Base-by-base conservation (phyloP, 2,329 filamentous ascomycete species). In the Chaetomiaceae sp. region DNA sequence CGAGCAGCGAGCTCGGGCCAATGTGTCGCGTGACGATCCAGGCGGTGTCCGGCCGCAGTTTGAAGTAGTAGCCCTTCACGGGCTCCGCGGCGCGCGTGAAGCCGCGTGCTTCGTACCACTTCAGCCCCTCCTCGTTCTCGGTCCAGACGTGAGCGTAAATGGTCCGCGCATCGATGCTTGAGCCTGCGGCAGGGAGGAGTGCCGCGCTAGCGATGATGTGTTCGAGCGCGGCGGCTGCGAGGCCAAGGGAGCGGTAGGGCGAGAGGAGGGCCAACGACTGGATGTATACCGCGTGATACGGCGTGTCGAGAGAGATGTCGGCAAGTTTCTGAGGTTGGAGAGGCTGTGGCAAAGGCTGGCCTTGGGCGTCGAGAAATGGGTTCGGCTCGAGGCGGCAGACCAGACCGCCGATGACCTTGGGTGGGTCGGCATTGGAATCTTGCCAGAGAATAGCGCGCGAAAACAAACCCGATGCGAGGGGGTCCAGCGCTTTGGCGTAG, bases 121-220 rank as follows among this genome's bases (percentile, higher is more conserved):
- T 68, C 50, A 84, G 63, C 0, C 74, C 81, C 17, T 83, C 80
- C 2, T 74, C 71, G 60, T 83, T 84, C 49, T 79, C 73, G 10
- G 80, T 81, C 81, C 81, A 85, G 14, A 84, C 81, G 60, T 85
- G 81, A 4, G 81, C 81, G 53, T 79, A 83, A 14, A 82, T 66
- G 35, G 68, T 56, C 29, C 55, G 56, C 27, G 72, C 68, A 38
- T 70, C 58, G 51, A 69, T 61, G 14, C 52, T 63, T 4, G 65
- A 65, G 10, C 64, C 62, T 11, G 57, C 52, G 33, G 55, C 60
- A 8, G 56, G 55, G n/a, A 63, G 53, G 10, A 59, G 57, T 11
- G 64, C 65, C 2, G 69, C 69, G 10, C 68, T 65, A 18, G 65
- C 64, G 45, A 76, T 55, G 37, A 80, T 68, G 52, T 75, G 69